Percentiles rank a stretch among this genome's conserved stretches.
These are phyloP conservation scores for Fusarium chuoi DNA, from an alignment of 2,329 filamentous ascomycete genomes.

Conservation along the genomic window DNA sequence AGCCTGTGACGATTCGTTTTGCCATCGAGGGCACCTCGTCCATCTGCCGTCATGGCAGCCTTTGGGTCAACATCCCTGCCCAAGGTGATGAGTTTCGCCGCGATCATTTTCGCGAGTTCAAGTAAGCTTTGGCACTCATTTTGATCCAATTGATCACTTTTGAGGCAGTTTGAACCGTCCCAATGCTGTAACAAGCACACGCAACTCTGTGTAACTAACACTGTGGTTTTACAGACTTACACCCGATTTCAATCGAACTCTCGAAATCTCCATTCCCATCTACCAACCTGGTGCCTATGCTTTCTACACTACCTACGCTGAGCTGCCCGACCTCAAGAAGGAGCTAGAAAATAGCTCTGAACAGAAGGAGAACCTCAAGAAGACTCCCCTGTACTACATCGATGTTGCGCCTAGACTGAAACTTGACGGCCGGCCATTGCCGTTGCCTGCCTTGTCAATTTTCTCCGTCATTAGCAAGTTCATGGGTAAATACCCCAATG, in stretches of 20 bases:
- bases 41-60: slow-evolving; percentile 90
- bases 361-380: slow-evolving; percentile 62
- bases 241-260: slow-evolving; percentile 91
- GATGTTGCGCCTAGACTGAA: slow-evolving; percentile 87
- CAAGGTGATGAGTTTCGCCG: slow-evolving; percentile 80
- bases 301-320: slow-evolving; percentile 93
- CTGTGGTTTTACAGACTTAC: slow-evolving; percentile 69
- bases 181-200: neutral
- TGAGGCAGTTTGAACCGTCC: neutral
- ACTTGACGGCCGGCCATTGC: slow-evolving; percentile 78
- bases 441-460: slow-evolving; percentile 86
- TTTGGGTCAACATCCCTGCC: slow-evolving; percentile 96
- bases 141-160: slow-evolving; percentile 6
- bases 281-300: slow-evolving; percentile 86
- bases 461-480: slow-evolving; percentile 98
- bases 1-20: slow-evolving; percentile 86
- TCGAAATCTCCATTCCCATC: slow-evolving; percentile 90
- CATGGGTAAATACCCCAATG: slow-evolving; percentile 89
- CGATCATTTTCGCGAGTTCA: slow-evolving; percentile 85
- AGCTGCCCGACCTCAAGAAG: slow-evolving; percentile 74
- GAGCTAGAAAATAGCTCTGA: slow-evolving; percentile 38
- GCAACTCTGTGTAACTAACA: slow-evolving; percentile 19
- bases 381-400: slow-evolving; percentile 87
- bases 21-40: slow-evolving; percentile 94
- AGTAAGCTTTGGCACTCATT: slow-evolving; percentile 65